Evolutionary conservation across 805 yeast genomes (phyloP).

Genomic region (Debaryomyces castellii): DNA sequence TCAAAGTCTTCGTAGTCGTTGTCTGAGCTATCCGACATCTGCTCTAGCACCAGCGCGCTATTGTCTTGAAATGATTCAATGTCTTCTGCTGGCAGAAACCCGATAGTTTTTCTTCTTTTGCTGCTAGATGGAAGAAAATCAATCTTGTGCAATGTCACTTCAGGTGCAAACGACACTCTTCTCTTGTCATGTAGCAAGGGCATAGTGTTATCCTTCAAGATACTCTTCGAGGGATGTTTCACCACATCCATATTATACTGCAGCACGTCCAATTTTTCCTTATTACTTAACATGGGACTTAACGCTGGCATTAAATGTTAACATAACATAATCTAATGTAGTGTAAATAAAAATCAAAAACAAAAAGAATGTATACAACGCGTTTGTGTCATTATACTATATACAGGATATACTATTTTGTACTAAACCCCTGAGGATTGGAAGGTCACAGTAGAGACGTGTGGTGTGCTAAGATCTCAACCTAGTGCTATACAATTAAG

Average conservation of each 20-base stretch:
- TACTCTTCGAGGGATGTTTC: conserved; percentile 15
- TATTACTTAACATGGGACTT: background rate
- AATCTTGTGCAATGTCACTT: conserved; percentile 63
- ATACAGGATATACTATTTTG: too few species aligned
- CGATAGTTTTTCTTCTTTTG: conserved; percentile 28
- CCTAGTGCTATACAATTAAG: too few species aligned
- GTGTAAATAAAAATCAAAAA: background rate
- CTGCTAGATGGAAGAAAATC: conserved; percentile 30
- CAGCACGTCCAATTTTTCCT: conserved; percentile 1
- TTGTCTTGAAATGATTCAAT: background rate
- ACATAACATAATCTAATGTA: background rate
- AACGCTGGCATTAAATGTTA: background rate
- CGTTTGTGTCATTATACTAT: background rate
- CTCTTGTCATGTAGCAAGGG: conserved; percentile 32
- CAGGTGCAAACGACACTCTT: conserved; percentile 77
- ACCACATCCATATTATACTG: background rate
- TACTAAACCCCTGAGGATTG: too few species aligned
- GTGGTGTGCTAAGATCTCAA: too few species aligned
- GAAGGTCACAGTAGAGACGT: too few species aligned
- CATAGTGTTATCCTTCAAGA: conserved; percentile 22
- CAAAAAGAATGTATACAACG: conserved; percentile 1
- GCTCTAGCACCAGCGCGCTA: background rate
- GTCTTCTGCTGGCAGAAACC: conserved; percentile 13
- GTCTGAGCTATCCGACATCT: conserved; percentile 24
- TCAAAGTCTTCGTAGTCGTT: conserved; percentile 12